A percentile compares a stretch with the other conserved stretches of the same genome.
Conservation (phyloP, 2,329 filamentous ascomycete species). For the Ophiostoma triangulosporum region DNA sequence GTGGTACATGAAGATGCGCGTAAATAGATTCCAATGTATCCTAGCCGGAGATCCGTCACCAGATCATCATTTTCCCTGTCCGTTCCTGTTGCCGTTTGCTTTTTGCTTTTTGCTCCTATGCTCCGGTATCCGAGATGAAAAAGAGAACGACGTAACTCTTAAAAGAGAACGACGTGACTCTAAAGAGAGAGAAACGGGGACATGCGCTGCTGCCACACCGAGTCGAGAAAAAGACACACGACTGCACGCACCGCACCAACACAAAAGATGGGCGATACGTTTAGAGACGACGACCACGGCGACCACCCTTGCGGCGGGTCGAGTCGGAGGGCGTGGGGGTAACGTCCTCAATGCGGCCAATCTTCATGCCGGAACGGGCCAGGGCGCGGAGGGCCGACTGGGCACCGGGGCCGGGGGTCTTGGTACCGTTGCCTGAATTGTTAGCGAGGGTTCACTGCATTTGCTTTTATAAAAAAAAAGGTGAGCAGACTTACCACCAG, state of each 20-base stretch:
- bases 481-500: slow-evolving; percentile 57
- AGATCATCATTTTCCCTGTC: background rate
- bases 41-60: slow-evolving; percentile 1
- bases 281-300: slow-evolving; percentile 99
- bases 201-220: background rate
- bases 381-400: slow-evolving; percentile 98
- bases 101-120: background rate
- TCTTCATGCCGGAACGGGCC: slow-evolving; percentile 98
- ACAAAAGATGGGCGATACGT: background rate
- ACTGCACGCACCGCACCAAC: background rate
- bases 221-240: background rate
- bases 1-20: background rate
- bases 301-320: slow-evolving; percentile 99
- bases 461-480: background rate
- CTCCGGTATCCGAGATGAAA: background rate
- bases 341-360: slow-evolving; percentile 98
- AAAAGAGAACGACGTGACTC: background rate
- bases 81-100: background rate
- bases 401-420: slow-evolving; percentile 97
- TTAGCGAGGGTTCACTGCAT: background rate
- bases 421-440: slow-evolving; percentile 79
- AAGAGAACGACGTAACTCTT: background rate
- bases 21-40: slow-evolving; percentile 4
- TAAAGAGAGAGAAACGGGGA: background rate
- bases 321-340: slow-evolving; percentile 98